Evolutionary conservation across 805 yeast genomes (phyloP).

Genomic region (Candida wancherniae): DNA sequence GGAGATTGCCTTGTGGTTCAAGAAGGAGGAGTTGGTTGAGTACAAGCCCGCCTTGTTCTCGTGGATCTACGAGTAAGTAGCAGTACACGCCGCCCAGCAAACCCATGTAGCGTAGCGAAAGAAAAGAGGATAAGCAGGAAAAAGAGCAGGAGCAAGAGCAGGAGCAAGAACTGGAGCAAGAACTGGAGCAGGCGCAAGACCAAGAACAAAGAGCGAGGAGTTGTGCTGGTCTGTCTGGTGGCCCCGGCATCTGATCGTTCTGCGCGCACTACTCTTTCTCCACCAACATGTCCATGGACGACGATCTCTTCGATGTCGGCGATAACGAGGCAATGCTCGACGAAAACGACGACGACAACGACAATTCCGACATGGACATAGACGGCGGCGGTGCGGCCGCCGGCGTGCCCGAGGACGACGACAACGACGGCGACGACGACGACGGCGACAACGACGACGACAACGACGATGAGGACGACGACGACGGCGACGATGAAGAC

Average conservation of each 20-base stretch:
- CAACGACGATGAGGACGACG: conserved; percentile 9
- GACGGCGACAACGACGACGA: conserved; percentile 16
- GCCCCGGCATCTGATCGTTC: too few relatives aligned
- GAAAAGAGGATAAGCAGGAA: too few relatives aligned
- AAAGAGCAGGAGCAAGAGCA: too few relatives aligned
- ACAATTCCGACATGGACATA: conserved; percentile 15
- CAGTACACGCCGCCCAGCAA: too few relatives aligned
- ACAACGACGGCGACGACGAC: conserved; percentile 19
- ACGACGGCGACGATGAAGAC: conserved; percentile 14
- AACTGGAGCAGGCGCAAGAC: too few relatives aligned
- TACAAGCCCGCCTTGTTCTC: conserved; percentile 81
- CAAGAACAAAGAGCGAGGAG: too few relatives aligned
- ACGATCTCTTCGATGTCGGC: conserved; percentile 21
- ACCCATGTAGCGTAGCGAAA: too few relatives aligned
- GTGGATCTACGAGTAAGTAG: conserved; percentile 93
- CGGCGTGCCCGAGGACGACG: conserved; percentile 22
- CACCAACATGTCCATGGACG: conserved; percentile 15
- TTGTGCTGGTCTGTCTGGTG: too few relatives aligned
- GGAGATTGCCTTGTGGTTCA: conserved; percentile 97
- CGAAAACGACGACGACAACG: conserved; percentile 13
- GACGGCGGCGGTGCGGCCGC: conserved; percentile 14
- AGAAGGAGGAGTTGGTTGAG: conserved; percentile 89
- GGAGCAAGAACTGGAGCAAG: too few relatives aligned
- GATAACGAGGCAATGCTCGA: conserved; percentile 16
- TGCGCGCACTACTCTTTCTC: too few relatives aligned